A percentile compares a stretch with the other conserved stretches of the same genome.
These are phyloP conservation scores for Fusarium stilboides DNA, from an alignment of 2,329 filamentous ascomycete genomes.

Conservation along the genomic window DNA sequence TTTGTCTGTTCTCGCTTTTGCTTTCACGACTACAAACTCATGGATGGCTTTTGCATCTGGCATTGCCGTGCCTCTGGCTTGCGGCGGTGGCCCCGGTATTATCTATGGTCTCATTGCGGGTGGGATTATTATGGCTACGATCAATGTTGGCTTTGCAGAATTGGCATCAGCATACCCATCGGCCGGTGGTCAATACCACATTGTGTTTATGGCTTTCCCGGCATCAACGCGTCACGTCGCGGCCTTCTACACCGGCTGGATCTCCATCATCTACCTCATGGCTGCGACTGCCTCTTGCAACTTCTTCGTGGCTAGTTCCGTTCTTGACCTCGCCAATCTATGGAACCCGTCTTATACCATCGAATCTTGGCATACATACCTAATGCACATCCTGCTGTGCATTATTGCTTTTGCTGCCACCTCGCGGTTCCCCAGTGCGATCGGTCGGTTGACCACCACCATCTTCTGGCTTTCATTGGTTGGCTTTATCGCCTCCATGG, in stretches of 20 bases:
- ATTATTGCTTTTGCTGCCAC: slow-evolving; percentile 43
- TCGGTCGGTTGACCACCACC: slow-evolving; percentile 44
- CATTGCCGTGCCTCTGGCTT: slow-evolving; percentile 44
- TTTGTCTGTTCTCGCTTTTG: slow-evolving; percentile 48
- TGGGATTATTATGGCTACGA: slow-evolving; percentile 44
- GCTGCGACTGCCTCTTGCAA: slow-evolving; percentile 47
- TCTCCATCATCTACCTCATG: slow-evolving; percentile 49
- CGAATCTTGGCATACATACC: slow-evolving; percentile 47
- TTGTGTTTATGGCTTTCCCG: slow-evolving; percentile 48
- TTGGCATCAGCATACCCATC: slow-evolving; percentile 48
- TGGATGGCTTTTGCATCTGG: slow-evolving; percentile 50
- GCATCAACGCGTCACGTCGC: slow-evolving; percentile 42
- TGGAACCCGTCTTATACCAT: slow-evolving; percentile 42
- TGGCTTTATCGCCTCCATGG: slow-evolving; percentile 47
- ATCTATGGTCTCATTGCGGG: slow-evolving; percentile 47
- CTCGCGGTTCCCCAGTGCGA: slow-evolving; percentile 41
- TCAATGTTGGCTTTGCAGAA: slow-evolving; percentile 48
- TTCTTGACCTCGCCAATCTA: slow-evolving; percentile 42
- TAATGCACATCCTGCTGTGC: slow-evolving; percentile 46
- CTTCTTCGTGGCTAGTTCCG: slow-evolving; percentile 46
- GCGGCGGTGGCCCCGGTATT: slow-evolving; percentile 46
- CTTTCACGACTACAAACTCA: slow-evolving; percentile 49
- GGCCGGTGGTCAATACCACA: slow-evolving; percentile 49
- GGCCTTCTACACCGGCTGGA: slow-evolving; percentile 47
- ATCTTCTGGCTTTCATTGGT: slow-evolving; percentile 44